Evolutionary conservation across 2,329 filamentous ascomycete genomes (phyloP).

Genomic region (Microsporum ferrugineum): DNA sequence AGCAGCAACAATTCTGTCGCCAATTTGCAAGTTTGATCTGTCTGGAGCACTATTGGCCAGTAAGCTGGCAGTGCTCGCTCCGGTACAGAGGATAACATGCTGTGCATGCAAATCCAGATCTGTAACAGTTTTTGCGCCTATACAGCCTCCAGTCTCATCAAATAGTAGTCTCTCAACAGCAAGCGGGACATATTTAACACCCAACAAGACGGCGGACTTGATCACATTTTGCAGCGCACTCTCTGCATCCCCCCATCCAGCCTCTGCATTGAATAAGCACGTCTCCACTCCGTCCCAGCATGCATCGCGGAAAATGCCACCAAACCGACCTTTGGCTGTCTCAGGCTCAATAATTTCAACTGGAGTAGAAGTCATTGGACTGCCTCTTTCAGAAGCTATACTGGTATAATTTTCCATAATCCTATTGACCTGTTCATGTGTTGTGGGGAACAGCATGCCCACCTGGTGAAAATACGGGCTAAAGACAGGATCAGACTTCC

Average conservation of each 20-base stretch:
- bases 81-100: conserved; percentile 17
- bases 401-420: conserved; percentile 35
- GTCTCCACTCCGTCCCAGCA: conserved; percentile 47
- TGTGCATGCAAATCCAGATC: conserved; percentile 14
- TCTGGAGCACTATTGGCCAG: conserved; percentile 33
- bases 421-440: conserved; percentile 32
- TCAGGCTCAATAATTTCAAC: conserved; percentile 34
- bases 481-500: conserved; percentile 17
- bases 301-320: conserved; percentile 43
- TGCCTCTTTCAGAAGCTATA: conserved; percentile 22
- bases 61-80: conserved; percentile 18
- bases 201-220: conserved; percentile 38
- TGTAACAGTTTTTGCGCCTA: conserved; percentile 14
- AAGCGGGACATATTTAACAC: conserved; percentile 46
- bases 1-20: conserved; percentile 33
- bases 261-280: conserved; percentile 44
- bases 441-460: conserved; percentile 36
- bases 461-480: conserved; percentile 38
- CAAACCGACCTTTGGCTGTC: conserved; percentile 43
- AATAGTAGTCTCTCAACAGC: conserved; percentile 31
- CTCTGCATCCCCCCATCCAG: conserved; percentile 50
- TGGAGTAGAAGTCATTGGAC: conserved; percentile 30
- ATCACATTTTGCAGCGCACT: conserved; percentile 45
- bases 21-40: conserved; percentile 33
- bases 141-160: conserved; percentile 30